Base-by-base conservation (phyloP, 805 yeast species). In the Yarrowia sp. region DNA sequence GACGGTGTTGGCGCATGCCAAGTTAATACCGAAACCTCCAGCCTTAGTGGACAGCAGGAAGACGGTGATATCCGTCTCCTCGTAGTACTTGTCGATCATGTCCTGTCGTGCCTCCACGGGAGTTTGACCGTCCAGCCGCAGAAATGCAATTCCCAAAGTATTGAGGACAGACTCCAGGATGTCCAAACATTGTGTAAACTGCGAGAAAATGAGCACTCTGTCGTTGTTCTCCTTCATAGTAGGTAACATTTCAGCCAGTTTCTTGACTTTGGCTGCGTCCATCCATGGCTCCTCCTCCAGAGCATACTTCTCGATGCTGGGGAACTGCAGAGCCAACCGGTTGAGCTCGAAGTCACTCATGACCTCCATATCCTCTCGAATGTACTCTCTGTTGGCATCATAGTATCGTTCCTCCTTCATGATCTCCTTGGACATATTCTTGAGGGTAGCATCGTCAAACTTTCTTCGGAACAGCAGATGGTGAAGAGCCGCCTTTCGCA, bases 11-110 rank as follows among this genome's bases (percentile, higher is more conserved):
- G 99, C 98, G 72, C 96, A 95, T 1, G 96, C 95, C 71, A 95
- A 81, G 72, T 95, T 95, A 76, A 95, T 95, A 66, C 99, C 99
- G 77, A 95, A 95, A 0, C 99, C 99, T 73, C 99, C 99, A 0
- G 99, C 98, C 73, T 90, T 91, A 3, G 99, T 95, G 11, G 97
- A 90, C 48, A 95, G 79, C 58, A 95, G 79, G 71, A 95, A 93
- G 3, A 95, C 88, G 0, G 96, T 93, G 68, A 95, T 90, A 5
- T 85, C 80, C 0, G 83, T 82, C 67, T 92, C 96, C 35, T 89
- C 92, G 71, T 91, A 88, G 73, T 89, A 95, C 69, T 84, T 85
- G 77, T 95, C 99, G 70, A 95, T 93, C 69, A 93, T 78, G 66
- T 89, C 90, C 75, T 95, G 99, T 73, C 99, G 84, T 28, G 89